Evolutionary conservation across 441 rosid species (phyloP).

Genomic region (Lagerstroemia fauriei): DNA sequence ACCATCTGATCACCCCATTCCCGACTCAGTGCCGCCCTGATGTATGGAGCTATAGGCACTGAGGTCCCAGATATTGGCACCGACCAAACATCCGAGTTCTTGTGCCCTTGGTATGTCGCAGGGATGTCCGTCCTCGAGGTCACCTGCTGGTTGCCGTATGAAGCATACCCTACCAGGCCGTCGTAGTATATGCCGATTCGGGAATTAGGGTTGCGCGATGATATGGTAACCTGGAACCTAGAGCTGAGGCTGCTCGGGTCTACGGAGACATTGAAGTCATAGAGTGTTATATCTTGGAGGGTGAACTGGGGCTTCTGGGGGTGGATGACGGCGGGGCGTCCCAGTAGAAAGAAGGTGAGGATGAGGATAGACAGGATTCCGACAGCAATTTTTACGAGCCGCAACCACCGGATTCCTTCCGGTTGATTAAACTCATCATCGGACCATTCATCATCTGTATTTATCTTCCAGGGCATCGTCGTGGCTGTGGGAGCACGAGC

Average conservation of each 20-base stretch:
- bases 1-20: background rate
- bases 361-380: background rate
- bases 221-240: slow-evolving; percentile 18
- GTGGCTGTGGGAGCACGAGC: too few species aligned
- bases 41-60: slow-evolving; percentile 21
- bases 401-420: slow-evolving; percentile 17
- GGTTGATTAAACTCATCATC: too few species aligned
- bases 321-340: background rate
- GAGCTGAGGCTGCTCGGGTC: slow-evolving; percentile 27
- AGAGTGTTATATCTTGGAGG: slow-evolving; percentile 22
- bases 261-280: slow-evolving; percentile 18
- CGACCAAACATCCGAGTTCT: slow-evolving; percentile 8
- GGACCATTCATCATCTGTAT: too few species aligned
- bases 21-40: slow-evolving; percentile 7
- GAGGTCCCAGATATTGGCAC: slow-evolving; percentile 6
- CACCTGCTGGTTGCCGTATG: slow-evolving; percentile 23
- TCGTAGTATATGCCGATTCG: slow-evolving; percentile 22
- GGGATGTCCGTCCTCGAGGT: slow-evolving; percentile 10
- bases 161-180: slow-evolving; percentile 7
- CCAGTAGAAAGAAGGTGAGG: background rate
- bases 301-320: slow-evolving; percentile 18
- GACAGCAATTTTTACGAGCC: background rate
- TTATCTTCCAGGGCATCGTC: too few species aligned
- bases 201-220: slow-evolving; percentile 13
- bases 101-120: background rate